These are phyloP conservation scores for Phytophthora constricta DNA, from an alignment of 352 stramenopile genomes.

Conservation along the genomic window DNA sequence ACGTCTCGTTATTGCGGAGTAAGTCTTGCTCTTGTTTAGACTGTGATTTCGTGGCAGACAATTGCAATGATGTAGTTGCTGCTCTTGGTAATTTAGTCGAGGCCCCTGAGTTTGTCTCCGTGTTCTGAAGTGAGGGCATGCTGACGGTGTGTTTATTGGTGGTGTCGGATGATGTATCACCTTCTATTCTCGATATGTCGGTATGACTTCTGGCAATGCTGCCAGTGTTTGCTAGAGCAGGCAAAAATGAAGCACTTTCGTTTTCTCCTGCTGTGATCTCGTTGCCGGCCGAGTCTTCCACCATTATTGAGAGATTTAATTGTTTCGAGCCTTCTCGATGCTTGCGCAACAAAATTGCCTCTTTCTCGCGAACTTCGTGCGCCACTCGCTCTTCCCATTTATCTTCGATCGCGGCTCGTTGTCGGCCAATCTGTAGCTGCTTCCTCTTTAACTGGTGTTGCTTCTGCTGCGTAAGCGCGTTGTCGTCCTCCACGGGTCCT, in stretches of 20 bases:
- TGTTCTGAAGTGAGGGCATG: constrained; percentile 22
- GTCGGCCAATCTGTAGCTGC: constrained; percentile 20
- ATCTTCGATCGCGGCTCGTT: constrained; percentile 37
- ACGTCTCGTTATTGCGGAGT: constrained; percentile 30
- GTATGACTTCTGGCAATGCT: constrained; percentile 8
- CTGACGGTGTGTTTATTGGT: constrained; percentile 16
- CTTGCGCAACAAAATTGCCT: constrained; percentile 38
- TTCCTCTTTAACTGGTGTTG: constrained; percentile 32
- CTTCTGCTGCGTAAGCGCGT: constrained; percentile 26
- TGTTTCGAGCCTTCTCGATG: constrained; percentile 8
- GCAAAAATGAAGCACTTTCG: constrained; percentile 5
- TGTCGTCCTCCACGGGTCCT: constrained; percentile 10
- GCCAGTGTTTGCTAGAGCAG: constrained; percentile 17
- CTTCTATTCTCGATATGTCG: constrained; percentile 6
- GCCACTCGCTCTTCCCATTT: constrained; percentile 55
- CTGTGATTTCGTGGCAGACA: constrained; percentile 1
- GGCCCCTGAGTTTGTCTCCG: constrained; percentile 14
- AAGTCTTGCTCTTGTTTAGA: constrained; percentile 19
- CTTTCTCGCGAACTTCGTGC: constrained; percentile 57
- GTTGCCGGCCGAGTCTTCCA: background rate
- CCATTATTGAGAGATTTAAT: background rate
- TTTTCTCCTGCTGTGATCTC: background rate
- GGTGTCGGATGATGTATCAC: constrained; percentile 1
- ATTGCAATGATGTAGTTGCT: background rate
- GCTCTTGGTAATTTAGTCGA: background rate